Conservation (phyloP, 345 rosid species). For the Rhizophora mangle region DNA sequence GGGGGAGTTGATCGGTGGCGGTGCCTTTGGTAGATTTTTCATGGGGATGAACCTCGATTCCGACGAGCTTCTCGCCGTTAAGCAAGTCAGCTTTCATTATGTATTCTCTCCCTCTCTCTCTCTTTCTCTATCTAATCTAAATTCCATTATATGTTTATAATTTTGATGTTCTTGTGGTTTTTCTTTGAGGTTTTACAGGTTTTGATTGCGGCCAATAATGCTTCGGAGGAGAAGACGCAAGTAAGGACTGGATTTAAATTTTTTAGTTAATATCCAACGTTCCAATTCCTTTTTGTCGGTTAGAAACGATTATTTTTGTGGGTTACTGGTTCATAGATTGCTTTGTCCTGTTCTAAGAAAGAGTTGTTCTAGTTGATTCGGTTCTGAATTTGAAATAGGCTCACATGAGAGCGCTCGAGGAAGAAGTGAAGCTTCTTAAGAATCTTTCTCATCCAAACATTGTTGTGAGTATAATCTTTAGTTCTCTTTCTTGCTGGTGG, state of each 20-base stretch:
- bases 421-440: constrained; percentile 35
- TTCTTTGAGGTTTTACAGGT: constrained; percentile 36
- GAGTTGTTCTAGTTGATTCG: background rate
- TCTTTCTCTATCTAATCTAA: background rate
- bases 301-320: background rate
- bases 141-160: background rate
- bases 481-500: background rate
- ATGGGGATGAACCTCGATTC: constrained; percentile 39
- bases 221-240: constrained; percentile 71
- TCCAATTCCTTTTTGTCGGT: background rate
- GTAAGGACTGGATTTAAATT: constrained; percentile 20
- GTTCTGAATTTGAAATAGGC: constrained; percentile 21
- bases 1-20: constrained; percentile 33
- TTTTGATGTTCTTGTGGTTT: background rate
- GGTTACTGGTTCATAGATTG: background rate
- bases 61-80: constrained; percentile 33
- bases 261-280: background rate
- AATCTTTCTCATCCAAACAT: constrained; percentile 34
- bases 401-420: constrained; percentile 32
- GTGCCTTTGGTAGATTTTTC: constrained; percentile 32
- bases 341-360: background rate
- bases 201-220: constrained; percentile 53
- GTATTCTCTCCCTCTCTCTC: background rate
- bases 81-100: constrained; percentile 17
- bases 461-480: constrained; percentile 22